Evolutionary conservation across 352 stramenopile species (phyloP).

Genomic region (Pythium oligandrum): DNA sequence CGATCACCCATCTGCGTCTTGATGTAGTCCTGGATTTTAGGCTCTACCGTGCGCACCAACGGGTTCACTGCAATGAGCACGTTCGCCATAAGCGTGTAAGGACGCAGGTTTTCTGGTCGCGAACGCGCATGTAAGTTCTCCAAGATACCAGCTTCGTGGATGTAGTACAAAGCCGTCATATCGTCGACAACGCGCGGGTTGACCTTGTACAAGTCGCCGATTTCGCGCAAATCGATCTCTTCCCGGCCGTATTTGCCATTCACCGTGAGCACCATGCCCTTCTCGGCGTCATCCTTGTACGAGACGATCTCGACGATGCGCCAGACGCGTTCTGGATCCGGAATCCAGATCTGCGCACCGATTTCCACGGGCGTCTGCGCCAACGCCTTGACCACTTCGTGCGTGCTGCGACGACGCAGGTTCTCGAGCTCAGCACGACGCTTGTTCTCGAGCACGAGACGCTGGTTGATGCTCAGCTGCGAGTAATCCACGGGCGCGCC

Average conservation of each 20-base stretch:
- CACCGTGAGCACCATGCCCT: slow-evolving; percentile 68
- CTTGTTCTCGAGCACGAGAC: slow-evolving; percentile 84
- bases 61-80: slow-evolving; percentile 86
- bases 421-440: slow-evolving; percentile 52
- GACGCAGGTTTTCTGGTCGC: slow-evolving; percentile 65
- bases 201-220: slow-evolving; percentile 82
- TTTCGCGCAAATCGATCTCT: slow-evolving; percentile 71
- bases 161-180: slow-evolving; percentile 87
- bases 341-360: slow-evolving; percentile 83
- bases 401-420: slow-evolving; percentile 60
- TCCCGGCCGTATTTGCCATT: slow-evolving; percentile 70
- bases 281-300: slow-evolving; percentile 45
- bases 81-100: slow-evolving; percentile 88
- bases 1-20: slow-evolving; percentile 85
- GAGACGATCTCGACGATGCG: slow-evolving; percentile 76
- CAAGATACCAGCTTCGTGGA: slow-evolving; percentile 83
- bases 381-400: slow-evolving; percentile 65
- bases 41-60: slow-evolving; percentile 73
- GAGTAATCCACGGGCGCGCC: slow-evolving; percentile 50
- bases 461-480: slow-evolving; percentile 71
- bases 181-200: slow-evolving; percentile 85
- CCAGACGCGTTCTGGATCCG: slow-evolving; percentile 78
- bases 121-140: slow-evolving; percentile 76
- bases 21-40: slow-evolving; percentile 84
- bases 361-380: slow-evolving; percentile 66